Evolutionary conservation across 2,329 filamentous ascomycete species (phyloP).

Genomic region (Colletotrichum agaves): DNA sequence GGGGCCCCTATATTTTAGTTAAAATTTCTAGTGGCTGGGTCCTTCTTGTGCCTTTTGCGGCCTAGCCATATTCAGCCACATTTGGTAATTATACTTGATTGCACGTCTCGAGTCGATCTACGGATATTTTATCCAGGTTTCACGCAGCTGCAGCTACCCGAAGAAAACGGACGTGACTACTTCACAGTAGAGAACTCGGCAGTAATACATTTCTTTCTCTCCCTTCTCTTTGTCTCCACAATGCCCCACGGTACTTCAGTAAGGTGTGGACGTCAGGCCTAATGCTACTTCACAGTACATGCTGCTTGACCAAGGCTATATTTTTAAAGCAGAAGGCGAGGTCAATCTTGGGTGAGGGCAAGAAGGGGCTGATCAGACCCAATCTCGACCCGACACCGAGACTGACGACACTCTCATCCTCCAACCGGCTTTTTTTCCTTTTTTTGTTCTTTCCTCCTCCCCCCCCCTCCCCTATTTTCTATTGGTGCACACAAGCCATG

Average conservation of each 20-base stretch:
- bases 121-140: neutral
- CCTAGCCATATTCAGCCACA: no score
- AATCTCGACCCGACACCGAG: neutral
- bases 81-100: no score
- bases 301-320: no score
- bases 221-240: neutral
- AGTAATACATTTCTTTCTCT: neutral
- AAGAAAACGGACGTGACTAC: neutral
- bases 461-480: no score
- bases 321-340: neutral
- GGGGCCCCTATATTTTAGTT: no score
- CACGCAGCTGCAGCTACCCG: neutral
- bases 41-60: no score
- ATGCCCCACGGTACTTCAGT: no score
- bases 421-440: neutral
- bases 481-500: neutral
- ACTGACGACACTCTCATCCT: neutral
- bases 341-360: neutral
- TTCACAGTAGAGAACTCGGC: neutral
- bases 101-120: neutral
- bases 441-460: neutral
- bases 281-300: neutral
- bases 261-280: neutral
- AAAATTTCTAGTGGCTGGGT: no score
- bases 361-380: neutral